Percentiles rank a stretch among this genome's conserved stretches.
phyloP scores from a whole-genome alignment of 2,329 filamentous ascomycete species.

The Phaeosphaeria sp. region DNA sequence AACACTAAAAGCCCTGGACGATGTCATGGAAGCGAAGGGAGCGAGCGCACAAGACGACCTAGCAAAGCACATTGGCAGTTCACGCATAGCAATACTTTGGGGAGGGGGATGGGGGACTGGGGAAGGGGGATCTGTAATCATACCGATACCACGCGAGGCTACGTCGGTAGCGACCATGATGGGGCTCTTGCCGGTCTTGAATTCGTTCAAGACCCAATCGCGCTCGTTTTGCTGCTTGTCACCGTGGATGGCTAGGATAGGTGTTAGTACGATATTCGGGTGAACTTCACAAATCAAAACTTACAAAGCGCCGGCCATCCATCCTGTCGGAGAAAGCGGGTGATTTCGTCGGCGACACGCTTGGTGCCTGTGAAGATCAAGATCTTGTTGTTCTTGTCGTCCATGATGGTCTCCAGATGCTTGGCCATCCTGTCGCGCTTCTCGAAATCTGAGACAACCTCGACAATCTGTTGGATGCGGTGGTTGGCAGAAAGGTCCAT shows the following conservation, averaged over 20 bases:
- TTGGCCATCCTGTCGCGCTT: constrained; percentile 98
- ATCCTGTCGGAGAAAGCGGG: constrained; percentile 94
- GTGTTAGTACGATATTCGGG: constrained; percentile 47
- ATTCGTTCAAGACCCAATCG: constrained; percentile 99
- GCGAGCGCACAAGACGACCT: constrained; percentile 80
- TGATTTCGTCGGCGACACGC: constrained; percentile 98
- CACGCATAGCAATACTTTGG: constrained; percentile 60
- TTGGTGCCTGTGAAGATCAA: constrained; percentile 86
- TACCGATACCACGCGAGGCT: constrained; percentile 99
- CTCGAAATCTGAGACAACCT: constrained; percentile 94
- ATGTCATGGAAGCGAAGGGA: constrained; percentile 81
- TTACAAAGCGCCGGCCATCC: constrained; percentile 96
- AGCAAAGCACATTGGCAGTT: constrained; percentile 81
- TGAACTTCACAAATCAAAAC: constrained; percentile 47
- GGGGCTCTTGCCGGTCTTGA: constrained; percentile 98
- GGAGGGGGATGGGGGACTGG: constrained; percentile 46
- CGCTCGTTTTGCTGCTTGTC: constrained; percentile 99
- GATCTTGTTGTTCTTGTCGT: constrained; percentile 92
- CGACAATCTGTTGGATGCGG: constrained; percentile 96
- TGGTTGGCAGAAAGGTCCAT: constrained; percentile 96
- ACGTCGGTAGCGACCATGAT: constrained; percentile 99
- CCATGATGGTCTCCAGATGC: constrained; percentile 97
- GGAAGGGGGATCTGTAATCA: constrained; percentile 72
- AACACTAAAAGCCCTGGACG: constrained; percentile 87
- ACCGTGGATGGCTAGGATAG: constrained; percentile 82